phyloP scores from a whole-genome alignment of 352 stramenopile genomes.

The Pythium plurisporium region DNA sequence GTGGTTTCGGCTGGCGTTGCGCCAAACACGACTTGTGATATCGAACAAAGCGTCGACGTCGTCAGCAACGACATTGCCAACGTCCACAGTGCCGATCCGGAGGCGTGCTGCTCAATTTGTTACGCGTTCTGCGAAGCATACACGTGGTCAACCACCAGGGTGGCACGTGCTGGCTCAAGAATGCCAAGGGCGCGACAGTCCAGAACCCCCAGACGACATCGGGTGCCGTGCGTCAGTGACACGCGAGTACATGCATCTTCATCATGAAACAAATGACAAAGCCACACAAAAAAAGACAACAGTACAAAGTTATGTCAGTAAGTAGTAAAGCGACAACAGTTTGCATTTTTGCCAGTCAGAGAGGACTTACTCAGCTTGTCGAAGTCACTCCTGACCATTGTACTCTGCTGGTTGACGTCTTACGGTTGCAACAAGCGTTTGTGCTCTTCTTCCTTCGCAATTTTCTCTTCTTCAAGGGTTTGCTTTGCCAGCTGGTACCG shows the following conservation, averaged over 20 bases:
- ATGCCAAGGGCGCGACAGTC: background rate
- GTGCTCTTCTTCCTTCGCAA: slow-evolving; percentile 74
- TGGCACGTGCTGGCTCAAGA: slow-evolving; percentile 30
- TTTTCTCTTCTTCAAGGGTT: slow-evolving; percentile 77
- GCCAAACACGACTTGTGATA: slow-evolving; percentile 10
- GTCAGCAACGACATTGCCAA: slow-evolving; percentile 23
- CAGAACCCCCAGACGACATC: slow-evolving; percentile 14
- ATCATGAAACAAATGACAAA: background rate
- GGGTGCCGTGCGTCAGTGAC: background rate
- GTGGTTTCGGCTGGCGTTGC: slow-evolving; percentile 7
- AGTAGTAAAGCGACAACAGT: background rate
- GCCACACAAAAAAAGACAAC: background rate
- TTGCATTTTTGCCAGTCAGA: background rate
- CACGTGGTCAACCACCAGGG: slow-evolving; percentile 50
- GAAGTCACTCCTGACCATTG: too few relatives aligned
- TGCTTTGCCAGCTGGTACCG: slow-evolving; percentile 69
- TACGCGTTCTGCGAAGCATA: slow-evolving; percentile 38
- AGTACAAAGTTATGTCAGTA: background rate
- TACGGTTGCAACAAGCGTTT: slow-evolving; percentile 61
- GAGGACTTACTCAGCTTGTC: background rate
- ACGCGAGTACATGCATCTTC: background rate
- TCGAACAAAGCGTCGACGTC: slow-evolving; percentile 21
- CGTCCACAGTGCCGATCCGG: slow-evolving; percentile 7
- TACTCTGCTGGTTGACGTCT: too few relatives aligned
- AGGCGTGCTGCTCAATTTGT: slow-evolving; percentile 34